A percentile compares a stretch with the other conserved stretches of the same genome.
phyloP scores from a whole-genome alignment of 2,329 filamentous ascomycete species.

The Thelonectria discophora region DNA sequence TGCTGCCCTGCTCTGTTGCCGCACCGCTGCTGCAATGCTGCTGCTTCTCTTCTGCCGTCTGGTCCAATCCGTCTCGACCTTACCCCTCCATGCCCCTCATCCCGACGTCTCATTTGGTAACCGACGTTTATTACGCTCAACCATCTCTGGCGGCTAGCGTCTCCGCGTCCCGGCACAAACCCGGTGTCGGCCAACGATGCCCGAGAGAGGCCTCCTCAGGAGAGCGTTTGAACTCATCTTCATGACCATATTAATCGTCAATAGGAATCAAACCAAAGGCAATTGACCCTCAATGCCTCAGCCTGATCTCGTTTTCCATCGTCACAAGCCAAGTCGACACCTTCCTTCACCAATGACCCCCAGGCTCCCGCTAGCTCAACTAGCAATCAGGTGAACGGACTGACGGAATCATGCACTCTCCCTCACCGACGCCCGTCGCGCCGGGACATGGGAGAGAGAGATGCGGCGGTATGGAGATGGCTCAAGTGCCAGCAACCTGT shows the following conservation, averaged over 20 bases:
- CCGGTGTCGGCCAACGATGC: constrained; percentile 34
- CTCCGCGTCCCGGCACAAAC: constrained; percentile 13
- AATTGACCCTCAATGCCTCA: constrained; percentile 12
- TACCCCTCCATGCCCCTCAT: constrained; percentile 7
- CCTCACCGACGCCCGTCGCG: constrained; percentile 5
- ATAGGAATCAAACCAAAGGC: background rate
- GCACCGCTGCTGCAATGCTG: too few species aligned
- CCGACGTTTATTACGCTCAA: constrained; percentile 12
- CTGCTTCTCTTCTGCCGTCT: background rate
- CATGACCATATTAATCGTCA: background rate
- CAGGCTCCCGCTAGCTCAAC: background rate
- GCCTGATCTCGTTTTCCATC: background rate
- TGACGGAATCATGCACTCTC: constrained; percentile 12
- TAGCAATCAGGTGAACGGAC: background rate
- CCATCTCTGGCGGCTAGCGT: constrained; percentile 9
- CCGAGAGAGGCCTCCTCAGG: constrained; percentile 20
- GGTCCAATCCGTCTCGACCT: constrained; percentile 1
- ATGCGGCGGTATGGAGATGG: constrained; percentile 6
- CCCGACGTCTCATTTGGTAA: background rate
- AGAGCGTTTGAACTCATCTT: background rate
- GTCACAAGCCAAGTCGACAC: background rate
- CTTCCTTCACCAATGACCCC: too few species aligned
- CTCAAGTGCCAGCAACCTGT: background rate
- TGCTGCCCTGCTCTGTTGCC: background rate
- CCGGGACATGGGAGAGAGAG: constrained; percentile 8